A percentile compares a stretch with the other conserved stretches of the same genome.
Evolutionary conservation across 371 early-diverging fungal species (phyloP).

Genomic region (Cokeromyces recurvatus): DNA sequence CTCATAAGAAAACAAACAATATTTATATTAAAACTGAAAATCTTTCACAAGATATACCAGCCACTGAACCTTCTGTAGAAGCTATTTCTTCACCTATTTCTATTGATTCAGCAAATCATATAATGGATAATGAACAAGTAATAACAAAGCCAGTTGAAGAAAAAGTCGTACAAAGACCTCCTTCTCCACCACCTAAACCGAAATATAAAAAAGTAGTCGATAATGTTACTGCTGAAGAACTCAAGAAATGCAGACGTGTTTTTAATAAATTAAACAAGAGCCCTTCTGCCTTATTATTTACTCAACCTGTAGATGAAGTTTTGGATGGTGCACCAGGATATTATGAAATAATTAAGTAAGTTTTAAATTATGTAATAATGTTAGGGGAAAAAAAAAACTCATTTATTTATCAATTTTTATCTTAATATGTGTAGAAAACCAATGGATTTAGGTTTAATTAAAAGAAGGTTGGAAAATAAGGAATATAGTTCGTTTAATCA

Average conservation of each 20-base stretch:
- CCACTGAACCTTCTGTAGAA: background rate
- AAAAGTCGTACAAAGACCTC: no score
- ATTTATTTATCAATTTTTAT: background rate
- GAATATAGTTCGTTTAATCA: slow-evolving; percentile 46
- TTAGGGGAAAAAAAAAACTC: no score
- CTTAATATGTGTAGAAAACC: slow-evolving; percentile 67
- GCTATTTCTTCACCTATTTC: slow-evolving; percentile 5
- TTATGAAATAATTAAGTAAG: slow-evolving; percentile 34
- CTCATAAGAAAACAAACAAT: slow-evolving; percentile 12
- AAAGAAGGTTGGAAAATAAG: slow-evolving; percentile 64
- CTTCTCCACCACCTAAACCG: slow-evolving; percentile 1
- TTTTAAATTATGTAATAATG: no score
- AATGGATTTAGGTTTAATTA: slow-evolving; percentile 93
- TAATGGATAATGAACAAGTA: background rate
- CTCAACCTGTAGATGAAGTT: slow-evolving; percentile 62
- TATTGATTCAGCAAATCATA: slow-evolving; percentile 1
- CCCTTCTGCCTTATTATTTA: slow-evolving; percentile 55
- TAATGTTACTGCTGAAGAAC: slow-evolving; percentile 16
- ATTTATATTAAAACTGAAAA: slow-evolving; percentile 17
- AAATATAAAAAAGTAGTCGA: slow-evolving; percentile 13
- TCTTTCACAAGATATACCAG: slow-evolving; percentile 1
- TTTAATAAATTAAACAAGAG: slow-evolving; percentile 55
- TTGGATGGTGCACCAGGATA: slow-evolving; percentile 50
- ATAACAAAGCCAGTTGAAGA: no score
- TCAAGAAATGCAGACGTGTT: slow-evolving; percentile 43